phyloP scores from a whole-genome alignment of 495 filamentous ascomycete species.

The Aspergillus biplanus region DNA sequence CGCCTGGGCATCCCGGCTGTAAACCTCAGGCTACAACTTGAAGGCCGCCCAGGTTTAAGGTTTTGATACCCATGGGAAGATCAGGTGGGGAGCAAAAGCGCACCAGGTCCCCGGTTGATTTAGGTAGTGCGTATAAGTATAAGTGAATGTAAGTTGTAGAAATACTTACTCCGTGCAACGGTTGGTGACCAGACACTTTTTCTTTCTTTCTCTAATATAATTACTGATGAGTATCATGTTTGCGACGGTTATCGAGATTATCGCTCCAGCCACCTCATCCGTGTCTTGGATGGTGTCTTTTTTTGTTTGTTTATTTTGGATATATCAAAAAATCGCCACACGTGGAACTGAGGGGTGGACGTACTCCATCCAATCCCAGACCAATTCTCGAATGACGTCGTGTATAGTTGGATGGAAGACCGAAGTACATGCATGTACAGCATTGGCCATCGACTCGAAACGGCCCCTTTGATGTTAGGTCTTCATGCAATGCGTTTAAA shows the following conservation, averaged over 20 bases:
- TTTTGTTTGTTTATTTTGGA: constrained; percentile 12
- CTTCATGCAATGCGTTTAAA: too few species aligned
- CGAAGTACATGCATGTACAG: too few species aligned
- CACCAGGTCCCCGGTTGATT: background rate
- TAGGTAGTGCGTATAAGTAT: too few species aligned
- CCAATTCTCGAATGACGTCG: too few species aligned
- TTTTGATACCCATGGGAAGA: constrained; percentile 14
- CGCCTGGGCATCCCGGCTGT: too few species aligned
- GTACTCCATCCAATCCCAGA: background rate
- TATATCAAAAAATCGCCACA: constrained; percentile 21
- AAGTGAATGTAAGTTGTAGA: too few species aligned
- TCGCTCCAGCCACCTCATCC: background rate
- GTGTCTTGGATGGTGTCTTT: constrained; percentile 10
- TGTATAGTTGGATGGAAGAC: too few species aligned
- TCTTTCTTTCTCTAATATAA: background rate
- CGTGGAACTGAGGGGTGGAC: constrained; percentile 24
- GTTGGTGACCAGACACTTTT: background rate
- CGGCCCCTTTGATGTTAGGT: too few species aligned
- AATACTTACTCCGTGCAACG: too few species aligned
- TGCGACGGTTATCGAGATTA: constrained; percentile 17
- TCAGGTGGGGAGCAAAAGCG: constrained; percentile 16
- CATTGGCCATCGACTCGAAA: too few species aligned
- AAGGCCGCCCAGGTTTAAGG: constrained; percentile 7
- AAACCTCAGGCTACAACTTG: constrained; percentile 15
- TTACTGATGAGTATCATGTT: too few species aligned